Percentiles rank a stretch among this genome's conserved stretches.
phyloP scores from a whole-genome alignment of 179 eudicot species.

The Amaranthus tricolor region DNA sequence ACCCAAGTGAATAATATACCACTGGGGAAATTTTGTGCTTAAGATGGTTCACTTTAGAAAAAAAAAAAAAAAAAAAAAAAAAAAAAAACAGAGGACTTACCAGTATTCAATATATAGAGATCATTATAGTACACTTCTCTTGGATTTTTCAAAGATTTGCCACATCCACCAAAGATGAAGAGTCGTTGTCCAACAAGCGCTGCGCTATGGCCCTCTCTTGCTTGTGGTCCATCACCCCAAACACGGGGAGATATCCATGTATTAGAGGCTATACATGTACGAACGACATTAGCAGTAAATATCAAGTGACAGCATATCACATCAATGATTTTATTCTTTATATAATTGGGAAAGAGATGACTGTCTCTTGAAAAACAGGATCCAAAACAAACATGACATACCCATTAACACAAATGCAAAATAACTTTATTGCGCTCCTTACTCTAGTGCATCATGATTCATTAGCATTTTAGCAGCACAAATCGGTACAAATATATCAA shows the following conservation, averaged over 20 bases:
- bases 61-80: conserved; percentile 2
- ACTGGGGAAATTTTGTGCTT: neutral
- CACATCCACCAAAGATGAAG: conserved; percentile 95
- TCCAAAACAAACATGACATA: neutral
- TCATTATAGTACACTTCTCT: conserved; percentile 72
- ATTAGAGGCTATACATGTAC: conserved; percentile 51
- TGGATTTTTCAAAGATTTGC: conserved; percentile 49
- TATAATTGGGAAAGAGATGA: neutral
- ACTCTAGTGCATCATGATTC: neutral
- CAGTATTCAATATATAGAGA: conserved; percentile 77
- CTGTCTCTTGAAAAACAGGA: neutral
- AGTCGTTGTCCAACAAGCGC: conserved; percentile 75
- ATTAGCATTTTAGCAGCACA: neutral
- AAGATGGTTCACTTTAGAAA: conserved; percentile 1
- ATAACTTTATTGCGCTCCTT: neutral
- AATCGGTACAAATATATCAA: neutral
- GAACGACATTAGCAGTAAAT: conserved; percentile 19
- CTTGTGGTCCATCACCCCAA: conserved; percentile 72
- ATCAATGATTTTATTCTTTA: conserved; percentile 7
- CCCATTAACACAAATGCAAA: neutral
- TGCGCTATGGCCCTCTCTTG: conserved; percentile 97
- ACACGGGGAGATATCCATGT: conserved; percentile 77
- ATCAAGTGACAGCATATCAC: conserved; percentile 1
- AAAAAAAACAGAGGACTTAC: conserved; percentile 31
- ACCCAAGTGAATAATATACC: neutral